Percentiles rank a stretch among this genome's conserved stretches.
phyloP scores from a whole-genome alignment of 2,329 filamentous ascomycete genomes.

The Pleurostoma richardsiae region DNA sequence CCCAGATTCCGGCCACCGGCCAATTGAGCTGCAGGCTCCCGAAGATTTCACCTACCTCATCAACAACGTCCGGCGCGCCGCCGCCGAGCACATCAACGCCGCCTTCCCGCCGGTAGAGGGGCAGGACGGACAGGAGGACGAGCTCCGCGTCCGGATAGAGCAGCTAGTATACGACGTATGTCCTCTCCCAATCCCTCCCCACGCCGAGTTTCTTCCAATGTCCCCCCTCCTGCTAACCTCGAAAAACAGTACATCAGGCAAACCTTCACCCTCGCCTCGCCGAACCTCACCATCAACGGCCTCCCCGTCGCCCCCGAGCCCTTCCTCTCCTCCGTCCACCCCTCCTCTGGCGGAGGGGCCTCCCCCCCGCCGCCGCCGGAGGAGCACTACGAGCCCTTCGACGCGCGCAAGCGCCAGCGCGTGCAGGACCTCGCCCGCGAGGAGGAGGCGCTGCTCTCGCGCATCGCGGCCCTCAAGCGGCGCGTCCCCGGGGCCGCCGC shows the following conservation, averaged over 20 bases:
- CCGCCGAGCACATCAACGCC: slow-evolving; percentile 60
- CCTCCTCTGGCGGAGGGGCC: slow-evolving; percentile 9
- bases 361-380: slow-evolving; percentile 20
- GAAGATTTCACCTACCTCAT: slow-evolving; percentile 69
- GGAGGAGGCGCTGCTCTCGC: slow-evolving; percentile 59
- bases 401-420: slow-evolving; percentile 51
- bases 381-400: slow-evolving; percentile 54
- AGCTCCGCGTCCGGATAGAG: slow-evolving; percentile 54
- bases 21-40: slow-evolving; percentile 74
- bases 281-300: slow-evolving; percentile 61
- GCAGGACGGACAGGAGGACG: slow-evolving; percentile 41
- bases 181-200: slow-evolving; percentile 1
- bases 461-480: slow-evolving; percentile 57
- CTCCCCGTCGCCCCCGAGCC: slow-evolving; percentile 36
- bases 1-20: slow-evolving; percentile 52
- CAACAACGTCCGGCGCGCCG: slow-evolving; percentile 63
- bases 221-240: background rate
- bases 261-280: slow-evolving; percentile 53
- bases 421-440: slow-evolving; percentile 56
- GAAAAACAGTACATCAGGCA: slow-evolving; percentile 51
- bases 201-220: background rate
- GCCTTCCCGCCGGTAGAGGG: slow-evolving; percentile 61
- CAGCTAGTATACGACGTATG: slow-evolving; percentile 53
- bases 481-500: slow-evolving; percentile 42
- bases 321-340: slow-evolving; percentile 25